phyloP scores from a whole-genome alignment of 78 protist species.

The Diacronema lutheri region DNA sequence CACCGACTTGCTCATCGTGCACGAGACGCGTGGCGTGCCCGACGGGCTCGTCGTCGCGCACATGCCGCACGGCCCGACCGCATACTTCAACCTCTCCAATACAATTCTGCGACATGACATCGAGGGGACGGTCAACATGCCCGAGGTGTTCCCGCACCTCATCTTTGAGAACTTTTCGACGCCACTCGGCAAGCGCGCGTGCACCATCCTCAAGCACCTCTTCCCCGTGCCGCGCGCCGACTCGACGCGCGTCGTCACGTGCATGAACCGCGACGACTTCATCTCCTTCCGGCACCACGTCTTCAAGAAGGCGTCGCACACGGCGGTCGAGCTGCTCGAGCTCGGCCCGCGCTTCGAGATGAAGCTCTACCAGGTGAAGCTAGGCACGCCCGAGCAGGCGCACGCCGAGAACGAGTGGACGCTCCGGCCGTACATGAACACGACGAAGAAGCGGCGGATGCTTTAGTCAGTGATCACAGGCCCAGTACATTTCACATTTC shows the following conservation, averaged over 20 bases:
- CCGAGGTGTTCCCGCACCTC: slow-evolving; percentile 87
- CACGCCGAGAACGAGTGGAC: slow-evolving; percentile 98
- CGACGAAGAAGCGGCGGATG: slow-evolving; percentile 46
- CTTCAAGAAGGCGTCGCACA: neutral
- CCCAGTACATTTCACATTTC: no score
- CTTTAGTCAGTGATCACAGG: neutral
- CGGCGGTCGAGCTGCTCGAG: neutral
- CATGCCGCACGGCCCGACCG: slow-evolving; percentile 99
- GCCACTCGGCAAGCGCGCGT: slow-evolving; percentile 59
- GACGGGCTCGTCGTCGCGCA: slow-evolving; percentile 89
- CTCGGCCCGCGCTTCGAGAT: slow-evolving; percentile 98
- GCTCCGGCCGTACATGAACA: slow-evolving; percentile 85
- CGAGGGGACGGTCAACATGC: neutral
- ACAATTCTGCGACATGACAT: slow-evolving; percentile 94
- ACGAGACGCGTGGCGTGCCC: slow-evolving; percentile 96
- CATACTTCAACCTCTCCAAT: slow-evolving; percentile 88
- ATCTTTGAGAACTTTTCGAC: slow-evolving; percentile 88
- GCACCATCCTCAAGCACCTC: slow-evolving; percentile 79
- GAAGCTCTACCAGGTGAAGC: slow-evolving; percentile 78
- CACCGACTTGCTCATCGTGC: slow-evolving; percentile 94
- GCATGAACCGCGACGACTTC: slow-evolving; percentile 86
- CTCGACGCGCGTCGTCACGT: slow-evolving; percentile 83
- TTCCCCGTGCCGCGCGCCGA: slow-evolving; percentile 91
- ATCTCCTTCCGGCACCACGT: slow-evolving; percentile 84
- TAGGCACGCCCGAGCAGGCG: slow-evolving; percentile 84